A percentile compares a stretch with the other conserved stretches of the same genome.
phyloP scores from a whole-genome alignment of 441 rosid genomes.

The Hura crepitans region DNA sequence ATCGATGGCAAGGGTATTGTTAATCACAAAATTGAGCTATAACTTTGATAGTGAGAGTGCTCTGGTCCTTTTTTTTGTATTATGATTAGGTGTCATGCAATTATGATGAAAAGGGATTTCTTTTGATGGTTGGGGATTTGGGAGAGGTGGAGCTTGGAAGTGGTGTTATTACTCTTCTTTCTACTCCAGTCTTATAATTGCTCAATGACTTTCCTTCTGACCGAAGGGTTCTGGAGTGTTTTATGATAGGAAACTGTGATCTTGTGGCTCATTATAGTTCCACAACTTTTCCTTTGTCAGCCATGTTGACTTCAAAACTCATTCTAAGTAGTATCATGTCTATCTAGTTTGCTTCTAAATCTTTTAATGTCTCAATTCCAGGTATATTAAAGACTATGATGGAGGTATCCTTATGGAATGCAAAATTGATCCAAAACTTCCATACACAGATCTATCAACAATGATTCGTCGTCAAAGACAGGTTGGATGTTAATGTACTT shows the following conservation, averaged over 20 bases:
- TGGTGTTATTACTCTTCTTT: not conserved
- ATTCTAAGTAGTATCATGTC: not conserved
- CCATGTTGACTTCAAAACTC: not conserved
- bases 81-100: not conserved
- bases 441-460: slow-evolving; percentile 83
- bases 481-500: slow-evolving; percentile 36
- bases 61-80: not conserved
- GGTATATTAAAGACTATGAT: slow-evolving; percentile 97
- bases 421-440: slow-evolving; percentile 96
- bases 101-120: not conserved
- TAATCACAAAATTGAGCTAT: slow-evolving; percentile 28
- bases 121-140: not conserved
- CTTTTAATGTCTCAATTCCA: slow-evolving; percentile 26
- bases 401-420: slow-evolving; percentile 99
- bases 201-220: not conserved
- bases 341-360: slow-evolving; percentile 2
- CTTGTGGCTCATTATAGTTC: not conserved
- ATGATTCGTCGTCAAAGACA: slow-evolving; percentile 92
- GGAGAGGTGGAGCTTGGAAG: not conserved
- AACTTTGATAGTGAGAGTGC: slow-evolving; percentile 14
- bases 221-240: not conserved
- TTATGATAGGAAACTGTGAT: not conserved
- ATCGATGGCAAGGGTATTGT: slow-evolving; percentile 95
- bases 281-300: slow-evolving; percentile 10
- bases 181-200: not conserved